Conservation (phyloP, 768 basidiomycete genomes). For the Rhodocollybia butyracea region DNA sequence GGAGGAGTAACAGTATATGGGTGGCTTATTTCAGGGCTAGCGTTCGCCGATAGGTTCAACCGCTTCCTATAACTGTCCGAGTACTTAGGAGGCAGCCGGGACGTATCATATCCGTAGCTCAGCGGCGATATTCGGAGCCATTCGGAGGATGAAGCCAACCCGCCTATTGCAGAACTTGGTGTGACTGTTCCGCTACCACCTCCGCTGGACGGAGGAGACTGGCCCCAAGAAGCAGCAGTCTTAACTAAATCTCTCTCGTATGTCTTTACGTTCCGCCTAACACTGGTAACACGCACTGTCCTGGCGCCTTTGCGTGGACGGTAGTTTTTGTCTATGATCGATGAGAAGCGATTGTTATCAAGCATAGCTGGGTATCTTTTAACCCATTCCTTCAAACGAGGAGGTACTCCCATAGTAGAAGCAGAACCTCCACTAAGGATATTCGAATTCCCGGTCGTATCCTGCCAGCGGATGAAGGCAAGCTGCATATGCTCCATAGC, state of each 20-base stretch:
- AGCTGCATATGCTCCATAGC: constrained; percentile 95
- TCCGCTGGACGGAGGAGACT: not conserved
- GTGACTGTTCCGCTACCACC: constrained; percentile 2
- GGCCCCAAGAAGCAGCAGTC: constrained; percentile 46
- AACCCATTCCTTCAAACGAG: constrained; percentile 89
- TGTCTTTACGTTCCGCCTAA: constrained; percentile 80
- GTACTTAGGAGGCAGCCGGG: constrained; percentile 56
- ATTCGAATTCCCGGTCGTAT: constrained; percentile 33
- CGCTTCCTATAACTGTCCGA: constrained; percentile 75
- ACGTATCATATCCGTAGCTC: constrained; percentile 21
- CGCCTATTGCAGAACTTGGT: constrained; percentile 12
- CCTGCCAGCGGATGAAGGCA: constrained; percentile 83
- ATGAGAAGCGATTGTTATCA: constrained; percentile 36
- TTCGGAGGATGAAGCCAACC: constrained; percentile 61
- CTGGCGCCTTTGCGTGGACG: constrained; percentile 66
- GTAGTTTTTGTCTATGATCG: constrained; percentile 43
- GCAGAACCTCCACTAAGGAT: constrained; percentile 41
- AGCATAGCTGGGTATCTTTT: constrained; percentile 84
- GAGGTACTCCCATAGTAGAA: constrained; percentile 68
- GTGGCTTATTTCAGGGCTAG: constrained; percentile 50
- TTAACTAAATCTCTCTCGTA: constrained; percentile 86
- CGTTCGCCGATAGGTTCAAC: constrained; percentile 62
- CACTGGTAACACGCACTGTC: constrained; percentile 72
- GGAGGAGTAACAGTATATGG: not conserved
- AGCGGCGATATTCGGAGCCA: constrained; percentile 73